phyloP scores from a whole-genome alignment of 2,329 filamentous ascomycete genomes.

The Bipolaris oryzae region DNA sequence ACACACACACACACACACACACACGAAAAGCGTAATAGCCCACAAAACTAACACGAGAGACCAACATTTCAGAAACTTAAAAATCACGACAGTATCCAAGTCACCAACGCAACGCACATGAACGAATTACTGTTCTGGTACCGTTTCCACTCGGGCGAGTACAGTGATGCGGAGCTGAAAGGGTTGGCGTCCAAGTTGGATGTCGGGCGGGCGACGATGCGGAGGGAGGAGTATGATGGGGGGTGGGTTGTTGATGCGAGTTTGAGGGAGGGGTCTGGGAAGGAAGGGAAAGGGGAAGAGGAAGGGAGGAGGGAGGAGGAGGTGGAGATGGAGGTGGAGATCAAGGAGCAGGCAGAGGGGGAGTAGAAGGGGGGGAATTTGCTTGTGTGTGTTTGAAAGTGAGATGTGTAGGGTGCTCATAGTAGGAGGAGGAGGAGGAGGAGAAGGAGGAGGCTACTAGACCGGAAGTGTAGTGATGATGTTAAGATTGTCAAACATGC shows the following conservation, averaged over 20 bases:
- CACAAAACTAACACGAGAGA: too few relatives aligned
- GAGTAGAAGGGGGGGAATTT: background rate
- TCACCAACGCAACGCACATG: background rate
- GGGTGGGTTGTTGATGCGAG: background rate
- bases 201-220: background rate
- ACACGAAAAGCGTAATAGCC: too few relatives aligned
- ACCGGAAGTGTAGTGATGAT: too few relatives aligned
- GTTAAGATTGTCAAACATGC: too few relatives aligned
- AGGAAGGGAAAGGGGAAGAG: background rate
- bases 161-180: background rate
- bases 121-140: background rate
- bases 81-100: background rate
- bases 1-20: too few relatives aligned
- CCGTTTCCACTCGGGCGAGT: background rate
- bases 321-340: background rate
- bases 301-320: background rate
- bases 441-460: background rate
- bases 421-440: too few relatives aligned
- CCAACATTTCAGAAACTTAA: background rate
- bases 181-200: background rate
- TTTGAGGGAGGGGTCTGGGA: background rate
- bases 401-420: background rate
- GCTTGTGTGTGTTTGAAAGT: background rate
- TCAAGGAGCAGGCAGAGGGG: background rate
- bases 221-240: background rate